Evolutionary conservation across 2,329 filamentous ascomycete species (phyloP), one percentile per base, ranked within the genome.

Genomic region (Hymenoscyphus fraxineus): DNA sequence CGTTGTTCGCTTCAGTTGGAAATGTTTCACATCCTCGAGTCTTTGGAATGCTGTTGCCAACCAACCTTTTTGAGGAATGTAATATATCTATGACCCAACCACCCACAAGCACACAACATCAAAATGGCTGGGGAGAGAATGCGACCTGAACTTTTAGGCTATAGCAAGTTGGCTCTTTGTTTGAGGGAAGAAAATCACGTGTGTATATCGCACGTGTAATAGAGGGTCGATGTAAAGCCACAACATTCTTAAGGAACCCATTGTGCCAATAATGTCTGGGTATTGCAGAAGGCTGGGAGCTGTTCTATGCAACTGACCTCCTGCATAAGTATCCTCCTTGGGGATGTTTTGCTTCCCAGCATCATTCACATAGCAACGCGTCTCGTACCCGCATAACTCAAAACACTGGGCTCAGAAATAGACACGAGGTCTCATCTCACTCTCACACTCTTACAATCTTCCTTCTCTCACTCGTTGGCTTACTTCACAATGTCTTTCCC

Each of bases 311-410:
- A 65, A 41, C 62, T 69, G 65, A 67, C 62, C 63, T 64, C 57
- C 32, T 68, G 65, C 69, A 73, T 74, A 74, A 73, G 69, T 73
- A 73, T 68, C 66, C 58, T 64, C 65, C 66, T 63, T 66, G 60
- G 58, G 65, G 67, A 67, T 65, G 61, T 68, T 69, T 67, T 69
- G 65, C 66, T 70, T 69, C 62, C 68, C 68, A 70, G 62, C 65
- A 66, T 58, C 61, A 61, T 65, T 58, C 64, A 58, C 68, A 67
- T 66, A 64, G 67, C 63, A 69, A 61, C 54, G 32, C 19, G 38
- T 67, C 64, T 66, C 61, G 47, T 60, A 64, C 71, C 64, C 68
- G 64, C 69, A 68, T 67, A 64, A 62, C 61, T 64, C 58, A 63
- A 65, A 67, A 69, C 65, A 65, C 61, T 60, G 57, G 62, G 63